Base-by-base conservation (phyloP, 768 basidiomycete genomes). In the Pleurotus pulmonarius region DNA sequence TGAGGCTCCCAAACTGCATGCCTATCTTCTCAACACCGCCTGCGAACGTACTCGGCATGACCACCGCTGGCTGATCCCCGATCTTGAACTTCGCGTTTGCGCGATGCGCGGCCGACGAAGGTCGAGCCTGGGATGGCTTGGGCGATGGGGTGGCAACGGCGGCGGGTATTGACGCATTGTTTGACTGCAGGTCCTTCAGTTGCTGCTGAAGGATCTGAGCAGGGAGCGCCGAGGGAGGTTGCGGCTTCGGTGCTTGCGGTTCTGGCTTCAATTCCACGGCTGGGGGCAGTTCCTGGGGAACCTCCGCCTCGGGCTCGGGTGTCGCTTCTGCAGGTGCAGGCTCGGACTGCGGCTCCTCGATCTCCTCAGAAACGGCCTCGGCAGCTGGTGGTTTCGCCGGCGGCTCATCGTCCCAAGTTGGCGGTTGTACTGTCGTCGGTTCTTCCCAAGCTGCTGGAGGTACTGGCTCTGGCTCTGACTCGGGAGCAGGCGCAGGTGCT, bases 1-100 rank as follows among this genome's bases (percentile, higher is more conserved):
- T 88, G 63, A 93, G 71, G 68, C 90, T 92, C 49, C 91, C 91
- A 65, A 94, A 94, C 64, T 92, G 90, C 91, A 94, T 92, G 48
- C 91, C 91, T 51, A 93, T 74, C 66, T 90, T 92, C 65, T 92
- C 90, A 20, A 88, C 66, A 15, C 78, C 78, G 34, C 80, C 64
- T 26, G 82, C 80, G 67, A 87, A 87, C 51, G 80, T 83, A 44
- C 80, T 79, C 1, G 91, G 90, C 82, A 92, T 85, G 56, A 92
- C 86, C 15, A 93, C 92, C 16, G 48, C 48, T 38, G 91, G 83
- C 56, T 90, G 87, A 59, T 92, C 88, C 4, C 79, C 81, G 18
- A 77, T 80, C 75, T 91, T 92, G 74, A 86, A 85, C 51, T 83
- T 83, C 34, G 82, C 80, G 46, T 76, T 81, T 61, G 70, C 74